phyloP scores from a whole-genome alignment of 2,329 filamentous ascomycete genomes.

The Phialocephala subalpina region DNA sequence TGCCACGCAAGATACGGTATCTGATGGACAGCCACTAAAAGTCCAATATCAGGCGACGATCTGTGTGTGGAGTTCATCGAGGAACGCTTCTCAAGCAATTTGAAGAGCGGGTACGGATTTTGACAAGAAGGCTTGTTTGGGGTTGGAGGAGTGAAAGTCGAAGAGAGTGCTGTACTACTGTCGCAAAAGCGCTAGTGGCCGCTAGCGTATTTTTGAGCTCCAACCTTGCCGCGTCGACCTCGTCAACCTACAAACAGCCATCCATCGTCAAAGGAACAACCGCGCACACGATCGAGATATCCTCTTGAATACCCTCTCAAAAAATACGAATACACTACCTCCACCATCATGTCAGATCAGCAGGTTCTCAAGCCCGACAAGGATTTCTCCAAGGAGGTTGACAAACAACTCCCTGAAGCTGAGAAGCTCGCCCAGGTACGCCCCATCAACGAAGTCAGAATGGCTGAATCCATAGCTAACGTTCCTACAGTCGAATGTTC shows the following conservation, averaged over 20 bases:
- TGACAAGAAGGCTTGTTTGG: too few species aligned
- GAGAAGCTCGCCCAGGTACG: conserved; percentile 86
- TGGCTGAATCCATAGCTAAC: conserved; percentile 29
- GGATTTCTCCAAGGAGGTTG: conserved; percentile 97
- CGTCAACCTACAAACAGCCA: conserved; percentile 13
- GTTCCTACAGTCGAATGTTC: conserved; percentile 71
- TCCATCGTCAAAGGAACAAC: not conserved
- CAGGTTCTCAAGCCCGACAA: conserved; percentile 75
- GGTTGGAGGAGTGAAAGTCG: too few species aligned
- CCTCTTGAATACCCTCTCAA: not conserved
- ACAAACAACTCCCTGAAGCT: conserved; percentile 89
- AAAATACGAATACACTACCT: not conserved
- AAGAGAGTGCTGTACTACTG: too few species aligned
- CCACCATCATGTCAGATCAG: conserved; percentile 44
- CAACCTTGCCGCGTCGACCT: conserved; percentile 18
- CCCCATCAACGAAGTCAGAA: not conserved
- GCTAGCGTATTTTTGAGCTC: conserved; percentile 10
- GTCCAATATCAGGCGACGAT: too few species aligned
- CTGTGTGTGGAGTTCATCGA: too few species aligned
- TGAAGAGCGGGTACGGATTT: too few species aligned
- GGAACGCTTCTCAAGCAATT: too few species aligned
- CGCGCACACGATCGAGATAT: conserved; percentile 1
- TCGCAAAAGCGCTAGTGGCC: not conserved
- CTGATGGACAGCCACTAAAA: too few species aligned
- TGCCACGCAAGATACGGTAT: too few species aligned